Evolutionary conservation across 306 rosid genomes (phyloP).

Genomic region (Delonix regia): DNA sequence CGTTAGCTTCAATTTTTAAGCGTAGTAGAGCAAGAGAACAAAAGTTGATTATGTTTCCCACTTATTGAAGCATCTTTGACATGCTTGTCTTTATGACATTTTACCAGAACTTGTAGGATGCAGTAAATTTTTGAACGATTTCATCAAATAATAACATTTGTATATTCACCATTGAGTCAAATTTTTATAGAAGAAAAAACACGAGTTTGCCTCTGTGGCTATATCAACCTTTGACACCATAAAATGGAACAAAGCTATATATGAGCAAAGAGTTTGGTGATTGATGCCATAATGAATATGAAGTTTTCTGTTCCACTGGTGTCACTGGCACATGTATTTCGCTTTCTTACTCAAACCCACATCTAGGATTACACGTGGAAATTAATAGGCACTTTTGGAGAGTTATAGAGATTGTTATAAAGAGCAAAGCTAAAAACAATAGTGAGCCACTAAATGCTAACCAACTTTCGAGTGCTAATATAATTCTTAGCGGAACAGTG

Average conservation of each 20-base stretch:
- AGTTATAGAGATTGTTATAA: too few relatives aligned
- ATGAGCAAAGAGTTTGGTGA: background rate
- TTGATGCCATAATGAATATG: background rate
- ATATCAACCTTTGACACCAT: background rate
- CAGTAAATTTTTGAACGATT: background rate
- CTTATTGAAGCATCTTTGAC: background rate
- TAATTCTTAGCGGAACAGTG: too few relatives aligned
- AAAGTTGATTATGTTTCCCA: slow-evolving; percentile 24
- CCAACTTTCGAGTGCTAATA: too few relatives aligned
- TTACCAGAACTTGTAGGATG: slow-evolving; percentile 4
- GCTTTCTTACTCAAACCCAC: background rate
- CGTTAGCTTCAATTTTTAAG: background rate
- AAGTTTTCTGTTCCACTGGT: background rate
- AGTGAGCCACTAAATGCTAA: too few relatives aligned
- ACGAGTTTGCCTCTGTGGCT: background rate
- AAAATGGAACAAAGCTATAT: too few relatives aligned
- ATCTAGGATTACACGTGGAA: background rate
- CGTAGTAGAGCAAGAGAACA: background rate
- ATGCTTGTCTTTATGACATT: background rate
- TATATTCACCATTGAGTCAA: background rate
- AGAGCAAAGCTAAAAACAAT: too few relatives aligned
- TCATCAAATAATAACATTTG: background rate
- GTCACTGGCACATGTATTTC: background rate
- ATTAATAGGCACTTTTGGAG: too few relatives aligned
- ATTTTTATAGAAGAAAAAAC: background rate